phyloP scores from a whole-genome alignment of 192 early-diverging fungal species.

The Geosiphon pyriformis region DNA sequence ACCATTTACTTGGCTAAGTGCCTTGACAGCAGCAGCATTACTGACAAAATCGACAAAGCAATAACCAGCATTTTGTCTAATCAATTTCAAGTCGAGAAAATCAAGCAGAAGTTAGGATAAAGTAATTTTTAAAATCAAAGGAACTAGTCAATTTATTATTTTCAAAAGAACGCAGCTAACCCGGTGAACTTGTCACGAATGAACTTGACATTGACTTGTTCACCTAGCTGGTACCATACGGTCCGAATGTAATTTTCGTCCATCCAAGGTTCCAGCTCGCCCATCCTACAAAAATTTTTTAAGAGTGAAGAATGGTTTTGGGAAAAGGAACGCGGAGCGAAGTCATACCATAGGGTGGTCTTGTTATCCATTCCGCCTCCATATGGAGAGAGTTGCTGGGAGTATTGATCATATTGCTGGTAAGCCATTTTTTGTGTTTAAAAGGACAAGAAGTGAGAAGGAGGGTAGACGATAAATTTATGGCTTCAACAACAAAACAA shows the following conservation, averaged over 20 bases:
- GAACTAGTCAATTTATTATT: no score
- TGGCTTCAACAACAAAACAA: background rate
- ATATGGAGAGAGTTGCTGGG: constrained; percentile 19
- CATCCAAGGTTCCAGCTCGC: constrained; percentile 97
- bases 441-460: background rate
- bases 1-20: constrained; percentile 72
- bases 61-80: constrained; percentile 73
- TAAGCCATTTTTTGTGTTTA: background rate
- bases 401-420: constrained; percentile 26
- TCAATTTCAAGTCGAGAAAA: background rate
- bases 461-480: background rate
- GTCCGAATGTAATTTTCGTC: constrained; percentile 86
- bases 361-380: constrained; percentile 22
- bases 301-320: background rate
- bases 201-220: constrained; percentile 87
- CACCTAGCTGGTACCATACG: constrained; percentile 80
- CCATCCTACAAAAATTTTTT: constrained; percentile 64
- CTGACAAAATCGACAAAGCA: constrained; percentile 87
- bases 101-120: background rate
- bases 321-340: background rate
- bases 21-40: constrained; percentile 60
- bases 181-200: constrained; percentile 89
- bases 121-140: background rate
- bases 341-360: constrained; percentile 22
- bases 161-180: constrained; percentile 36